These are phyloP conservation scores for Populus tomentosa DNA, from an alignment of 441 rosid species.

Conservation along the genomic window DNA sequence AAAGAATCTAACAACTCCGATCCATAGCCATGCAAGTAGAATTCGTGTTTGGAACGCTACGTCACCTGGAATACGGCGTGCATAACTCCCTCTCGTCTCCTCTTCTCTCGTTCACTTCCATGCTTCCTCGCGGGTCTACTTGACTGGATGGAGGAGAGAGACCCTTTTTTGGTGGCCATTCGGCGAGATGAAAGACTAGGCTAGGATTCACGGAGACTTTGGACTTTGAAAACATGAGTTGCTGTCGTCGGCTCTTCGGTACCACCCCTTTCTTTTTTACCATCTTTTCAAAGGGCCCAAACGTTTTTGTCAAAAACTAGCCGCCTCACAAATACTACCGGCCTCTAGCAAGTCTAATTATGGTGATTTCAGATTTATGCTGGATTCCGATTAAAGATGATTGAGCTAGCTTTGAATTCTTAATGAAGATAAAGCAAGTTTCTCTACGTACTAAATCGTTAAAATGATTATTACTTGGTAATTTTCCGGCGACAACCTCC, in stretches of 20 bases:
- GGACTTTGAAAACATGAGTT: background rate
- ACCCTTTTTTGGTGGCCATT: no score
- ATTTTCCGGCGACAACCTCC: no score
- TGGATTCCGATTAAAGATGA: no score
- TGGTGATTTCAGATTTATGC: no score
- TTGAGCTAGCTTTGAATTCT: no score
- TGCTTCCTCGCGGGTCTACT: no score
- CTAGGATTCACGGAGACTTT: background rate
- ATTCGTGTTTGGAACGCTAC: slow-evolving; percentile 53
- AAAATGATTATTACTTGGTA: no score
- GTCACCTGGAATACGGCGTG: slow-evolving; percentile 48
- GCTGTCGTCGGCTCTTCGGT: background rate
- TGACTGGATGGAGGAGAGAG: no score
- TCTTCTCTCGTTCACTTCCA: background rate
- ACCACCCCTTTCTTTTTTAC: background rate
- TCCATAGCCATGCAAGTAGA: slow-evolving; percentile 21
- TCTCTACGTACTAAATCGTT: no score
- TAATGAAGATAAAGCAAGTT: no score
- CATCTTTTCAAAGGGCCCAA: background rate
- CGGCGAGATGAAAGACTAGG: no score
- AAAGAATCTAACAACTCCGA: slow-evolving; percentile 22
- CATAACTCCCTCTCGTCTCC: slow-evolving; percentile 28
- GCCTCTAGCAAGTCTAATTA: no score
- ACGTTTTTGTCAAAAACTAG: background rate
- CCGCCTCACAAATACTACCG: background rate